A percentile compares a stretch with the other conserved stretches of the same genome.
phyloP scores from a whole-genome alignment of 164 flowering plant genomes.

The Amborella trichopoda region DNA sequence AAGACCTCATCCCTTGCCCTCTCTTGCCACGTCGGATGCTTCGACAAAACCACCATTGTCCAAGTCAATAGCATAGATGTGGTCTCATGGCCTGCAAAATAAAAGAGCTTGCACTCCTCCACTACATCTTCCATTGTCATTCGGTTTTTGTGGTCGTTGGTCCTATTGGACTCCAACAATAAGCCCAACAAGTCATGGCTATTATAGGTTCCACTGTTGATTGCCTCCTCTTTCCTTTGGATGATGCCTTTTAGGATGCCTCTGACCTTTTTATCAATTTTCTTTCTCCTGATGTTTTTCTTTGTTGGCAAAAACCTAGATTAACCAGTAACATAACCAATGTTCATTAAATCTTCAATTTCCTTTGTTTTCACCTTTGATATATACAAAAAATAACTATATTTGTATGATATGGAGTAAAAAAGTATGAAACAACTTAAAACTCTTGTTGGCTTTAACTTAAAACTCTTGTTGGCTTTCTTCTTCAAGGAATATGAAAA shows the following conservation, averaged over 20 bases:
- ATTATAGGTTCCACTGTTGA: conserved; percentile 6
- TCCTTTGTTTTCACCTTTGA: no score
- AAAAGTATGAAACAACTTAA: no score
- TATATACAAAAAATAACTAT: no score
- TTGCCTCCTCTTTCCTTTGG: conserved; percentile 8
- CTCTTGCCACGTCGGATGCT: neutral
- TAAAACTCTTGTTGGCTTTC: no score
- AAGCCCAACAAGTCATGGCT: conserved; percentile 12
- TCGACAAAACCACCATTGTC: conserved; percentile 2
- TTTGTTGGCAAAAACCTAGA: conserved; percentile 18
- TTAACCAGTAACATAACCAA: neutral
- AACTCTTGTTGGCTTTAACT: no score
- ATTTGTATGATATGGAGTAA: no score
- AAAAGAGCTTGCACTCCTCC: conserved; percentile 3
- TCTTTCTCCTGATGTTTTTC: conserved; percentile 10
- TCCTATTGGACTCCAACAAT: conserved; percentile 9
- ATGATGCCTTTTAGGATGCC: conserved; percentile 5
- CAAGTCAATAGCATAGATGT: conserved; percentile 1
- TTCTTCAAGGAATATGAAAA: no score
- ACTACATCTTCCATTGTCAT: conserved; percentile 2
- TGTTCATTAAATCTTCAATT: no score
- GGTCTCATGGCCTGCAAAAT: conserved; percentile 3
- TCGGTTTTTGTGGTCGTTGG: neutral
- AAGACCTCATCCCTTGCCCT: conserved; percentile 1
- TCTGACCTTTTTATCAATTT: conserved; percentile 7